A percentile compares a stretch with the other conserved stretches of the same genome.
Evolutionary conservation across 306 rosid species (phyloP).

Genomic region (Malus sylvestris): DNA sequence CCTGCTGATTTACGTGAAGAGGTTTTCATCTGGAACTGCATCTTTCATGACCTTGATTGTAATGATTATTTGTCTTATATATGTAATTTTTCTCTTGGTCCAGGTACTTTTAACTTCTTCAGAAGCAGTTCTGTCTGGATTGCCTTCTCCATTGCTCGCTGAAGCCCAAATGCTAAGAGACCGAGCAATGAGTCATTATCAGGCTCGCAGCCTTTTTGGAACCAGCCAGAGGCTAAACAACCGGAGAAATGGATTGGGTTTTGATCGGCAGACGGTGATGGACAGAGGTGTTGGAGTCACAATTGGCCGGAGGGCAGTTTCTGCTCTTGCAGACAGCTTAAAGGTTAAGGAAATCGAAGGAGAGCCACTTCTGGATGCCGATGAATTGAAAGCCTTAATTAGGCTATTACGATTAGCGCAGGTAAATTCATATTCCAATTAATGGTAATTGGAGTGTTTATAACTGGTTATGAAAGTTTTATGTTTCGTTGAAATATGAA

Average conservation of each 20-base stretch:
- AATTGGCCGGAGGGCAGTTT: constrained; percentile 70
- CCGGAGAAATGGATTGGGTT: constrained; percentile 89
- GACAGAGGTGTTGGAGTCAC: constrained; percentile 97
- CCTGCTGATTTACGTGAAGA: constrained; percentile 99
- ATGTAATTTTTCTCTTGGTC: constrained; percentile 16
- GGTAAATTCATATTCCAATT: constrained; percentile 36
- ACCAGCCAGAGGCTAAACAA: constrained; percentile 67
- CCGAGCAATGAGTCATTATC: constrained; percentile 97
- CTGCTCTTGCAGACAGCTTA: constrained; percentile 57
- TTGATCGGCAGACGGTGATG: constrained; percentile 76
- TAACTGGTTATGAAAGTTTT: background rate
- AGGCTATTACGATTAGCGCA: constrained; percentile 87
- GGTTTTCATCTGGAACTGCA: constrained; percentile 43
- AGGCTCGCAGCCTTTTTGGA: constrained; percentile 85
- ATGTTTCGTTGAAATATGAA: background rate
- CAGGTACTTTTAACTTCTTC: constrained; percentile 97
- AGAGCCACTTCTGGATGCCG: constrained; percentile 75
- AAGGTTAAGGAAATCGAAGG: constrained; percentile 90
- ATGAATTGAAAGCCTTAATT: constrained; percentile 78
- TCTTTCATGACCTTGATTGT: constrained; percentile 4
- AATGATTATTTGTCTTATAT: constrained; percentile 7
- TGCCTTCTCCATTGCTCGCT: constrained; percentile 88
- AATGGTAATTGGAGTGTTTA: background rate
- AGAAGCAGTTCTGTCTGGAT: constrained; percentile 89
- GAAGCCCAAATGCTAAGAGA: constrained; percentile 98